Percentiles rank a stretch among this genome's conserved stretches.
Evolutionary conservation across 208 protist genomes (phyloP).

Genomic region (Trypanosoma lewisi): DNA sequence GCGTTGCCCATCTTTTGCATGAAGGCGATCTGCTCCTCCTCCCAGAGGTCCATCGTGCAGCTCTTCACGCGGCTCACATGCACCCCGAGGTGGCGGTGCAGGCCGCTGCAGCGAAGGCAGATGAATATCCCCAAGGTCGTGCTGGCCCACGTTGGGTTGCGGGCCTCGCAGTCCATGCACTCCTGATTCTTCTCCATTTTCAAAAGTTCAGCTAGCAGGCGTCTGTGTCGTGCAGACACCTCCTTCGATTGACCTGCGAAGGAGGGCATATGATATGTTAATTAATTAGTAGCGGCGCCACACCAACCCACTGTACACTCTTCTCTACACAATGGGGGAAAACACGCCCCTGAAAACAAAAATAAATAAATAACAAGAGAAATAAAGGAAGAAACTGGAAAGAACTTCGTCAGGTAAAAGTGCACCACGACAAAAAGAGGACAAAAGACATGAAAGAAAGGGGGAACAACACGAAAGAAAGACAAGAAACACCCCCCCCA

Average conservation of each 20-base stretch:
- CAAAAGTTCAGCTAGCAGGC: constrained; percentile 40
- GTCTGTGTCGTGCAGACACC: constrained; percentile 28
- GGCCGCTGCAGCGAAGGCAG: constrained; percentile 87
- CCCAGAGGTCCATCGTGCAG: constrained; percentile 85
- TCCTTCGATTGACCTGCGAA: constrained; percentile 45
- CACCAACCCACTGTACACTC: no score
- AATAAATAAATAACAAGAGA: constrained; percentile 7
- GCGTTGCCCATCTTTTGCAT: constrained; percentile 67
- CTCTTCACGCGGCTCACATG: constrained; percentile 88
- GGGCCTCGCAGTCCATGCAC: constrained; percentile 79
- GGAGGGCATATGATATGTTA: constrained; percentile 32
- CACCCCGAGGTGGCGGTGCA: constrained; percentile 90
- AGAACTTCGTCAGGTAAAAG: not conserved
- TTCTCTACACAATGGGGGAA: not conserved
- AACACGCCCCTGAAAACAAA: constrained; percentile 8
- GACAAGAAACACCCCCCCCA: not conserved
- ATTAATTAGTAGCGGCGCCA: no score
- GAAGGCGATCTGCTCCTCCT: constrained; percentile 60
- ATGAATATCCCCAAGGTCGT: constrained; percentile 86
- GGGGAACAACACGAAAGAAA: not conserved
- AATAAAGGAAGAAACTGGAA: constrained; percentile 19
- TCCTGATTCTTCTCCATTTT: constrained; percentile 47
- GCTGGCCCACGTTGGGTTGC: constrained; percentile 74
- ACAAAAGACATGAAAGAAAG: no score
- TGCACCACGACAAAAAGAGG: no score